These are phyloP conservation scores for Sphaerostilbella broomeana DNA, from an alignment of 2,329 filamentous ascomycete species.

Conservation along the genomic window DNA sequence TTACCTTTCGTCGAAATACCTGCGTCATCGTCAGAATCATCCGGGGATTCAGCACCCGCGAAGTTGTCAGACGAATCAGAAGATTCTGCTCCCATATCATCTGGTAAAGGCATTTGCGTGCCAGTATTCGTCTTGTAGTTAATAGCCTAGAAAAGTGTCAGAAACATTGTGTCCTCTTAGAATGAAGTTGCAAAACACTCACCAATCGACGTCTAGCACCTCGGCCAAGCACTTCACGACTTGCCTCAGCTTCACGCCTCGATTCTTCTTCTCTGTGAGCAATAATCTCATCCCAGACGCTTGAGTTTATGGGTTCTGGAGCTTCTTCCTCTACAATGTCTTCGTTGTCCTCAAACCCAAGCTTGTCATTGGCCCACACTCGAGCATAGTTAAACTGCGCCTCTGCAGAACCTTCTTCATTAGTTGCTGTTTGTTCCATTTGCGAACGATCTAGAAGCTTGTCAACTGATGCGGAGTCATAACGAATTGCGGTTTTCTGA, in stretches of 20 bases:
- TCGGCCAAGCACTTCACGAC: constrained; percentile 72
- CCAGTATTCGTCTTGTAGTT: constrained; percentile 28
- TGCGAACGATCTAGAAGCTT: constrained; percentile 82
- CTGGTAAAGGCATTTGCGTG: constrained; percentile 18
- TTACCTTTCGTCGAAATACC: constrained; percentile 28
- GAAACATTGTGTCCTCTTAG: too few relatives aligned
- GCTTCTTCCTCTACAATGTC: constrained; percentile 46
- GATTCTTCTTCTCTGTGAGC: constrained; percentile 75
- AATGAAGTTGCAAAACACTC: too few relatives aligned
- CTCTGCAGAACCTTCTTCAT: constrained; percentile 60
- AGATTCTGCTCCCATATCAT: constrained; percentile 22
- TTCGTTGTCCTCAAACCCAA: constrained; percentile 57
- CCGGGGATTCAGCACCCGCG: constrained; percentile 23
- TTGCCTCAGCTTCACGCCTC: constrained; percentile 59
- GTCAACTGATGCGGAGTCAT: constrained; percentile 77
- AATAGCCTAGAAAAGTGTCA: constrained; percentile 24
- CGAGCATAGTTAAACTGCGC: constrained; percentile 83
- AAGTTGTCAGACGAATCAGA: constrained; percentile 31
- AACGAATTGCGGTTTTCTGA: constrained; percentile 65
- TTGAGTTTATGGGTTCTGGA: constrained; percentile 51
- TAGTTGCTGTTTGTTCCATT: constrained; percentile 62
- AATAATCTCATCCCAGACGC: constrained; percentile 86
- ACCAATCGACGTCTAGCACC: constrained; percentile 64
- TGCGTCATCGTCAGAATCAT: constrained; percentile 27
- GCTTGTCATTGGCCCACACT: constrained; percentile 83